Conservation (phyloP, 441 rosid genomes). For the Aleurites moluccanus region DNA sequence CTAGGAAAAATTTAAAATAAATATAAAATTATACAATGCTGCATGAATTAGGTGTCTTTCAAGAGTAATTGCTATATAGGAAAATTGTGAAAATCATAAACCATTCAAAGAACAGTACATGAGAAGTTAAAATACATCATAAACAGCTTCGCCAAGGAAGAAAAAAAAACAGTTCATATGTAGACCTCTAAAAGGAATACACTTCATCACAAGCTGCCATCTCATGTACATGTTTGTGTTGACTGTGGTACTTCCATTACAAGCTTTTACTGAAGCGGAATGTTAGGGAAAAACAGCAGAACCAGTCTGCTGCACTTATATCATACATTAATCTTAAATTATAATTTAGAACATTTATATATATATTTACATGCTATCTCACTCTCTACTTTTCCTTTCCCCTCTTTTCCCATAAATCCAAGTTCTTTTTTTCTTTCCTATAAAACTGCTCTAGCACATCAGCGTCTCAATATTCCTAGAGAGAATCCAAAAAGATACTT, state of each 20-base stretch:
- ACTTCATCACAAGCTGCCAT: constrained; percentile 26
- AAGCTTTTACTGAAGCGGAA: constrained; percentile 21
- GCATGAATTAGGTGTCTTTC: constrained; percentile 3
- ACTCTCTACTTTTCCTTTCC: constrained; percentile 29
- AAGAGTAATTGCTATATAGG: constrained; percentile 12
- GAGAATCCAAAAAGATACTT: constrained; percentile 34
- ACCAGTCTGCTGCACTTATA: constrained; percentile 29
- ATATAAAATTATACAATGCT: not conserved
- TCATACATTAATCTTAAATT: constrained; percentile 17
- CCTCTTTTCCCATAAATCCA: not conserved
- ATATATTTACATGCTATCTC: constrained; percentile 52
- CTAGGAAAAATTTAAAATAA: not conserved
- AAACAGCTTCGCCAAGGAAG: constrained; percentile 4
- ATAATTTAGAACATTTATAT: constrained; percentile 8
- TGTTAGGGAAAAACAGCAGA: constrained; percentile 33
- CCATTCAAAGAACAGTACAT: constrained; percentile 33
- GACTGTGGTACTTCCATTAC: constrained; percentile 23
- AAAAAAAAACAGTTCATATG: not conserved
- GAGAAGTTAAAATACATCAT: constrained; percentile 24
- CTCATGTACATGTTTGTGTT: constrained; percentile 25
- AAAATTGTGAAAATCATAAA: constrained; percentile 32
- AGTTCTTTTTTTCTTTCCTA: constrained; percentile 25
- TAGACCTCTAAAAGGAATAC: constrained; percentile 32
- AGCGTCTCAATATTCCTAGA: constrained; percentile 24
- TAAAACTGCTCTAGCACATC: constrained; percentile 9